Base-by-base conservation (phyloP, 257 asterid genomes). In the Oldenlandia corymbosa region DNA sequence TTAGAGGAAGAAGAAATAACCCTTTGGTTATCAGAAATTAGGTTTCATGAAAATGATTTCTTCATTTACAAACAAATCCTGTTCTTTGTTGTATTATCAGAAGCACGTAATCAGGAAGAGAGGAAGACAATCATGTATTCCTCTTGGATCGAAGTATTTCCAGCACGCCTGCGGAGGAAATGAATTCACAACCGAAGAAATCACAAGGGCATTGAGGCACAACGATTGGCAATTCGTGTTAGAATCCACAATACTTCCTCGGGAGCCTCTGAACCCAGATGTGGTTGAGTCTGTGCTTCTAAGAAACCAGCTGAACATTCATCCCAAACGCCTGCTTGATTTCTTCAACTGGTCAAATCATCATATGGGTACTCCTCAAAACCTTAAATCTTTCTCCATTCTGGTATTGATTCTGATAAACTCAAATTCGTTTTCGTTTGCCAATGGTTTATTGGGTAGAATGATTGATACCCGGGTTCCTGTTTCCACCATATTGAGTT, bases 341-440 rank as follows among this genome's bases (percentile, higher is more conserved):
- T 90, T 90, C 86, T 88, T 84, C 71, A 39, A 72, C 60, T 90
- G 96, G 95, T 84, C 95, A 17, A 69, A 65, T 68, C 82, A 56
- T 4, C 76, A 75, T 65, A 53, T 85, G 76, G 91, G 95, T 82
- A 72, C 64, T 31, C 23, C 77, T 83, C 91, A 71, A 46, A 70
- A 71, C 45, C 78, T 79, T 43, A 73, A 75, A 58, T 84, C 96
- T 49, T 77, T 79, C 49, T 81, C 85, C 30, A 63, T 85, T 78
- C 78, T 88, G 20, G 76, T 80, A 21, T 72, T 88, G 71, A 53
- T 83, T 68, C 70, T 85, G 47, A 82, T 92, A 43, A 64, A 80
- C 73, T 76, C 86, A 45, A 90, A 85, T 64, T 74, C 79, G 10
- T 85, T 80, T 65, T 57, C 76, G 13, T 83, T 79, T 48, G 91